Evolutionary conservation across 805 yeast species (phyloP).

Genomic region (Yamadazyma endophytica): DNA sequence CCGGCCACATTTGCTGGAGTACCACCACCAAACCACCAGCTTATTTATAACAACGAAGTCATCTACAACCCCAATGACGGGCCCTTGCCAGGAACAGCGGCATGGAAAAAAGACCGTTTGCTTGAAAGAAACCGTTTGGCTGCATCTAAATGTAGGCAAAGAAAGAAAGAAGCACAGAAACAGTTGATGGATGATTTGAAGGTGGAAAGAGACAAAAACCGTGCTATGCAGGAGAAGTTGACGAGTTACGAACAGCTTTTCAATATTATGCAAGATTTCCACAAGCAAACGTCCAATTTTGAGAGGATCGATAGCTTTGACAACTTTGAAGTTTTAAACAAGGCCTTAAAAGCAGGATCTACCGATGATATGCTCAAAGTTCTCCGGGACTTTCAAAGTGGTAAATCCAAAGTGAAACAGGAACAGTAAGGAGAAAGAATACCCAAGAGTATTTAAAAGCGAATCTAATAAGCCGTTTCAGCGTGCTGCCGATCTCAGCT

Average conservation of each 20-base stretch:
- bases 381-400: conserved; percentile 5
- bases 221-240: conserved; percentile 5
- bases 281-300: conserved; percentile 5
- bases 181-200: conserved; percentile 60
- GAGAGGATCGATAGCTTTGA: conserved; percentile 7
- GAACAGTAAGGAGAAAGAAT: too few relatives aligned
- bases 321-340: conserved; percentile 8
- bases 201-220: conserved; percentile 38
- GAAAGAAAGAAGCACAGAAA: conserved; percentile 65
- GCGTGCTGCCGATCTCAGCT: too few relatives aligned
- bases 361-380: conserved; percentile 8
- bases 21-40: conserved; percentile 47
- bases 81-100: conserved; percentile 60
- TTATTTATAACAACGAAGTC: conserved; percentile 53
- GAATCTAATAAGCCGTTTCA: too few relatives aligned
- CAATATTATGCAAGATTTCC: conserved; percentile 8
- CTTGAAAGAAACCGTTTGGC: conserved; percentile 65
- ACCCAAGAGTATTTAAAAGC: too few relatives aligned
- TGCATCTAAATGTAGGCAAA: conserved; percentile 63
- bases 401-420: conserved; percentile 1
- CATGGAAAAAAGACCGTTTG: conserved; percentile 62
- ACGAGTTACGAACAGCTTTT: conserved; percentile 9
- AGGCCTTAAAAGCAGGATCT: conserved; percentile 8
- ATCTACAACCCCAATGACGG: conserved; percentile 51
- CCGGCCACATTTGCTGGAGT: conserved; percentile 28